Percentiles rank a stretch among this genome's conserved stretches.
phyloP scores from a whole-genome alignment of 208 protist species.

The Trypanosoma rangeli region DNA sequence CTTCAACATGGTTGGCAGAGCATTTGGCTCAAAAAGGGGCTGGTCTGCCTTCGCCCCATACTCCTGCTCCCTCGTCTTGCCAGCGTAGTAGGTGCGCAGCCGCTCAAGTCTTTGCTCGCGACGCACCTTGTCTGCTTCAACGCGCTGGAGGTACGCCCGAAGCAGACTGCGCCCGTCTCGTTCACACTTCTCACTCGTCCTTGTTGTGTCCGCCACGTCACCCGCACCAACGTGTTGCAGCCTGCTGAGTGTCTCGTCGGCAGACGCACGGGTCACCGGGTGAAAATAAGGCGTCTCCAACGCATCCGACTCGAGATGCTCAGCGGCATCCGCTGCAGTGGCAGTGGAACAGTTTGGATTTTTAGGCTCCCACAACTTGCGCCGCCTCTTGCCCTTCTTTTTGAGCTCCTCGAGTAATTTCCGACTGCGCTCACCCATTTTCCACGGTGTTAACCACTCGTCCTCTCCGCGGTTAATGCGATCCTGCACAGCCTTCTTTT shows the following conservation, averaged over 20 bases:
- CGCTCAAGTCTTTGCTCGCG: constrained; percentile 31
- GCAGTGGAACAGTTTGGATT: neutral
- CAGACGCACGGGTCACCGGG: constrained; percentile 5
- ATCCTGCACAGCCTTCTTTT: constrained; percentile 38
- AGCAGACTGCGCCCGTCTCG: constrained; percentile 15
- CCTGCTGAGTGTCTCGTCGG: neutral
- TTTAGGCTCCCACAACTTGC: constrained; percentile 24
- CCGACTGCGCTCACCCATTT: constrained; percentile 20
- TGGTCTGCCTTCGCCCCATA: constrained; percentile 48
- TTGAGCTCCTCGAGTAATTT: constrained; percentile 6
- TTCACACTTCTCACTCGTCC: neutral
- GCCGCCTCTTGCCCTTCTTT: constrained; percentile 7
- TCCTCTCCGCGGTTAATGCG: constrained; percentile 18
- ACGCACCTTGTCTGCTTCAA: constrained; percentile 29
- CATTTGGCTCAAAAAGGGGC: constrained; percentile 63
- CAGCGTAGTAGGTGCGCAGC: constrained; percentile 8
- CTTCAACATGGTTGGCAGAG: constrained; percentile 50
- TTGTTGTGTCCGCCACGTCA: neutral
- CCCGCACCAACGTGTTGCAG: neutral
- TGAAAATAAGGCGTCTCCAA: constrained; percentile 16
- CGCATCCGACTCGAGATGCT: neutral
- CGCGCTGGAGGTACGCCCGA: constrained; percentile 39
- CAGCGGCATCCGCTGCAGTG: neutral
- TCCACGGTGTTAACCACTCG: constrained; percentile 20
- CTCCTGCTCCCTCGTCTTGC: constrained; percentile 15